Conservation (phyloP, 2,329 filamentous ascomycete species). For the Xylariaceae sp. region DNA sequence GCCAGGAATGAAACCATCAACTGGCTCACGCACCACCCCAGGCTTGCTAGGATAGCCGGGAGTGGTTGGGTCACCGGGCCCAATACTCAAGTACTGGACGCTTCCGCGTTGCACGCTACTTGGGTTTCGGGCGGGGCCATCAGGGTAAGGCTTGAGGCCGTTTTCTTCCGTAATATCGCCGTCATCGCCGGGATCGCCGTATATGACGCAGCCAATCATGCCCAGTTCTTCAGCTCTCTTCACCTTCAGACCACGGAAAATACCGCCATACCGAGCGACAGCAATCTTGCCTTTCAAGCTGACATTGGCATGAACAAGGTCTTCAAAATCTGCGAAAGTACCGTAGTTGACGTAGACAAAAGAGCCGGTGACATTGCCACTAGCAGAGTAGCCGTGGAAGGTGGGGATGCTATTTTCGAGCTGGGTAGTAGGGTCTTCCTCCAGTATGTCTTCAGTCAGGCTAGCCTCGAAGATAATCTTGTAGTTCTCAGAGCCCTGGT, state of each 20-base stretch:
- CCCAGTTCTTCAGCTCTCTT: constrained; percentile 88
- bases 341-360: constrained; percentile 92
- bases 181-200: constrained; percentile 85
- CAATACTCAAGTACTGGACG: constrained; percentile 69
- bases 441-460: constrained; percentile 75
- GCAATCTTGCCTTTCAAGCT: constrained; percentile 80
- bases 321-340: constrained; percentile 78
- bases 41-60: constrained; percentile 91
- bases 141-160: constrained; percentile 71
- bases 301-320: constrained; percentile 68
- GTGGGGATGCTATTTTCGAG: constrained; percentile 71
- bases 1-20: constrained; percentile 64
- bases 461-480: constrained; percentile 71
- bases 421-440: constrained; percentile 74
- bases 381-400: constrained; percentile 93
- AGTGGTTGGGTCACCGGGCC: constrained; percentile 75
- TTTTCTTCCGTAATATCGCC: constrained; percentile 74
- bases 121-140: constrained; percentile 80
- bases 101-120: constrained; percentile 88
- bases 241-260: constrained; percentile 87
- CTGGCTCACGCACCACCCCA: constrained; percentile 69
- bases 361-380: constrained; percentile 79
- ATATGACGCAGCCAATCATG: constrained; percentile 79
- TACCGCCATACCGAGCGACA: constrained; percentile 74
- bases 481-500: constrained; percentile 38